Base-by-base conservation (phyloP, 1,139 yeast species). In the Sugiyamaella grinbergsii region DNA sequence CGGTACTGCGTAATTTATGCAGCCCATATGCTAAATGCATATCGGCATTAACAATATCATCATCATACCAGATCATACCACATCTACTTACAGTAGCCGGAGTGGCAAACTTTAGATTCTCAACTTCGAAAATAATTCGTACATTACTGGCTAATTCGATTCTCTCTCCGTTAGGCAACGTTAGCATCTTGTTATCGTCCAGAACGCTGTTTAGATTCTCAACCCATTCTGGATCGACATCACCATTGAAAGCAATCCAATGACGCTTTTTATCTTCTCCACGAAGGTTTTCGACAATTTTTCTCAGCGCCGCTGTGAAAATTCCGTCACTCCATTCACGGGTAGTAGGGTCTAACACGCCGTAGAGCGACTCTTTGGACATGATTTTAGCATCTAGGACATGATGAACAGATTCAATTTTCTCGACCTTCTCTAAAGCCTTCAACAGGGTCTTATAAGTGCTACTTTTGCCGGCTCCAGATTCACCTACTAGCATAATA, bases 281-380 rank as follows among this genome's bases (percentile, higher is more conserved):
- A 40, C 85, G 70, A 8, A 79, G 61, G 58, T 83, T 83, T 5
- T 78, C 80, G 7, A 71, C 72, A 1, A 84, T 76, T 47, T 72
- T 76, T 58, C 98, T 73, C 41, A 93, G 63, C 4, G 85, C 76
- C 11, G 79, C 67, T 0, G 96, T 87, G 48, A 93, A 78, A 10
- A 91, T 64, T 8, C 98, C 98, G 70, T 93, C 98, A 0, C 78
- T 79, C 98, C 98, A 93, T 54, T 91, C 98, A 29, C 95, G 73
- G 0, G 98, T 91, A 0, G 88, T 76, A 0, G 77, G 65, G 61
- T 91, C 95, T 31, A 90, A 68, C 2, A 67, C 62, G 0, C 98
- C 98, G 65, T 79, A 89, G 1, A 93, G 69, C 0, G 76, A 73
- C 6, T 77, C 81, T 61, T 91, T 93, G 0, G 79, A 66, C 57